Evolutionary conservation across 306 rosid genomes (phyloP).

Genomic region (Acacia melanoxylon): DNA sequence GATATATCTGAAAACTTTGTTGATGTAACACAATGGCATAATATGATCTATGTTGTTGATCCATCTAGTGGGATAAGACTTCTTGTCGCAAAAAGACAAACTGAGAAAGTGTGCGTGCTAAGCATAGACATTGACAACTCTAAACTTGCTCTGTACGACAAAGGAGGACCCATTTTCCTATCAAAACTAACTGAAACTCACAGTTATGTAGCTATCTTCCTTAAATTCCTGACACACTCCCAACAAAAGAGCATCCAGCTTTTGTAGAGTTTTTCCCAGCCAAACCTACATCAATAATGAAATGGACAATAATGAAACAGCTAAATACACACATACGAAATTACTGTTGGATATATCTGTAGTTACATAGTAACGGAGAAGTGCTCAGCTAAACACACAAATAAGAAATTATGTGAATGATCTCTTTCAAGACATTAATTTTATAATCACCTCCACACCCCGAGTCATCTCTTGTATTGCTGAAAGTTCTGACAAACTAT

Average conservation of each 20-base stretch:
- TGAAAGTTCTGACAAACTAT: conserved; percentile 84
- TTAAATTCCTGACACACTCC: conserved; percentile 94
- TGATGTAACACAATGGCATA: not conserved
- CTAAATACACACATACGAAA: conserved; percentile 24
- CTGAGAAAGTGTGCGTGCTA: conserved; percentile 2
- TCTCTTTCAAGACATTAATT: conserved; percentile 28
- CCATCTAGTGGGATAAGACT: not conserved
- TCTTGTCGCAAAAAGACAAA: not conserved
- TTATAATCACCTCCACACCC: conserved; percentile 81
- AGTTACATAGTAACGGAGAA: conserved; percentile 8
- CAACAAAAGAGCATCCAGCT: conserved; percentile 91
- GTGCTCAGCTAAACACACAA: not conserved
- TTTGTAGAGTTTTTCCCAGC: conserved; percentile 93
- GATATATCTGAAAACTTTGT: not conserved
- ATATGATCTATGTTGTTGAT: not conserved
- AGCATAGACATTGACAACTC: conserved; percentile 23
- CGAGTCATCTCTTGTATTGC: conserved; percentile 93
- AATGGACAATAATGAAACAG: conserved; percentile 19
- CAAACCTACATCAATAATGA: conserved; percentile 58
- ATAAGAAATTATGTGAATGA: conserved; percentile 21
- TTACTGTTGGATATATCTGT: conserved; percentile 9
- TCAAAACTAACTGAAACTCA: conserved; percentile 49
- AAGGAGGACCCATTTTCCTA: conserved; percentile 24
- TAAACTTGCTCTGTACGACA: conserved; percentile 18
- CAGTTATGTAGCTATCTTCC: conserved; percentile 81